Evolutionary conservation across 2,329 filamentous ascomycete genomes (phyloP).

Genomic region (Pseudogymnoascus sp.): DNA sequence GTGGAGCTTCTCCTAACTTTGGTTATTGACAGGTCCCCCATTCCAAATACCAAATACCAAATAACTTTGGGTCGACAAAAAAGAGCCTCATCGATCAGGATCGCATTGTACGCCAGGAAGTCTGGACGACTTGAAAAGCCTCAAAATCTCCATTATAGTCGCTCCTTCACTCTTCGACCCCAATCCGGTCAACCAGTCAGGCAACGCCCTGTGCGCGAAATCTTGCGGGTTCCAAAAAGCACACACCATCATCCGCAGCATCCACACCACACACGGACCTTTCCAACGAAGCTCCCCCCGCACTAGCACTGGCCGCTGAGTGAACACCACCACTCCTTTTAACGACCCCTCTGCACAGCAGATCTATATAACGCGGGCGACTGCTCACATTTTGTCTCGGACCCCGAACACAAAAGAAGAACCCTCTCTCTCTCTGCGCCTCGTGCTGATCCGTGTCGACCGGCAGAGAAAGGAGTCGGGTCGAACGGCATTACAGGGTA

Average conservation of each 20-base stretch:
- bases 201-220: constrained; percentile 1
- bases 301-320: constrained; percentile 4
- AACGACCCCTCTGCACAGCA: constrained; percentile 6
- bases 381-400: constrained; percentile 2
- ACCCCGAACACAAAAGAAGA: constrained; percentile 1
- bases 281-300: constrained; percentile 5
- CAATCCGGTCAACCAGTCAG: neutral
- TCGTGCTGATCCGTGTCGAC: constrained; percentile 2
- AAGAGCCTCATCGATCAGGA: neutral
- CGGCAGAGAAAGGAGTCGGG: neutral
- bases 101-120: neutral
- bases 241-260: neutral
- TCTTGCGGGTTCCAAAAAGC: neutral
- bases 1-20: constrained; percentile 1
- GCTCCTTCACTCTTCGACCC: neutral
- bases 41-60: too few species aligned
- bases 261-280: constrained; percentile 7
- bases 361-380: constrained; percentile 8
- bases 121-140: neutral
- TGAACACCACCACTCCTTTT: constrained; percentile 4
- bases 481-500: neutral
- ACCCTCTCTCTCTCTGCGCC: neutral
- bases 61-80: neutral
- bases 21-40: constrained; percentile 1
- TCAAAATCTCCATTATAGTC: neutral